Percentiles rank a stretch among this genome's conserved stretches.
These are phyloP conservation scores for Euphorbia lathyris DNA, from an alignment of 345 rosid species.

Conservation along the genomic window DNA sequence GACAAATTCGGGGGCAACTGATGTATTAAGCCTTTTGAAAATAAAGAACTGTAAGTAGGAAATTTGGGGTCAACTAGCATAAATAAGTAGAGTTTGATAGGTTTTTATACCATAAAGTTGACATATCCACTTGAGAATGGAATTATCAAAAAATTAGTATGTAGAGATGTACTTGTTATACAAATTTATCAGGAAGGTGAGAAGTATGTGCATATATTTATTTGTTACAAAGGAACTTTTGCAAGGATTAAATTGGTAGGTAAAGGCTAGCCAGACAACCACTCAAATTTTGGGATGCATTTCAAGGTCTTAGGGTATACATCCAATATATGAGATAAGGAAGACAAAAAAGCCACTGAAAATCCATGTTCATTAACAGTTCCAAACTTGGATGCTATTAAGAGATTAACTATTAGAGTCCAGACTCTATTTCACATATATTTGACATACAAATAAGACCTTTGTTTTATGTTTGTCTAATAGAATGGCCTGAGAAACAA, in stretches of 20 bases:
- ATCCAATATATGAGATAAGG: neutral
- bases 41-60: neutral
- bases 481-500: neutral
- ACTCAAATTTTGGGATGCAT: neutral
- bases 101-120: neutral
- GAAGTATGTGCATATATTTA: neutral
- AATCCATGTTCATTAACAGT: neutral
- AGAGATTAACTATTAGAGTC: neutral
- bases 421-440: neutral
- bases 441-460: neutral
- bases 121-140: neutral
- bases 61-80: neutral
- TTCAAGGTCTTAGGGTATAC: neutral
- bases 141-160: no score
- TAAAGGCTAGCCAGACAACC: neutral
- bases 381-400: no score
- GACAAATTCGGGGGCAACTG: no score
- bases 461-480: neutral
- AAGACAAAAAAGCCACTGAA: neutral
- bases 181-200: neutral
- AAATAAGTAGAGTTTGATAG: neutral
- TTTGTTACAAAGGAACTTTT: neutral
- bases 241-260: neutral
- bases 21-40: no score
- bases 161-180: no score